Base-by-base conservation (phyloP, 768 basidiomycete genomes). In the Kwoniella bestiolae region DNA sequence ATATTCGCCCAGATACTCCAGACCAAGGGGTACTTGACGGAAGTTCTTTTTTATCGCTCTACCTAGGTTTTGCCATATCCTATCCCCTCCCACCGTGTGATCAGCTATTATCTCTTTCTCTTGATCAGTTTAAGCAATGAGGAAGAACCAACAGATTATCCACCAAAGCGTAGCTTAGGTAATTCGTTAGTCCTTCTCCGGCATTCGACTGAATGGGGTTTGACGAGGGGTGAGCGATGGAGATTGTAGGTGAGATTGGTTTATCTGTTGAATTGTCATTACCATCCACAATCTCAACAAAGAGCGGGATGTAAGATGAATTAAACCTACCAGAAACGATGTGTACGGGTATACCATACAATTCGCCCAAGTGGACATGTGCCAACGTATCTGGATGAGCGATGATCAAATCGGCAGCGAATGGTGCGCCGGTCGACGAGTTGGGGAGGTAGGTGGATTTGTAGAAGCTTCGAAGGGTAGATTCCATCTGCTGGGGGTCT, bases 161-260 rank as follows among this genome's bases (percentile, higher is more conserved):
- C 0, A 86, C 85, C 6, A 86, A 78, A 0, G 83, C 83, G 59
- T 86, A 87, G 52, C 82, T 85, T 46, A 87, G 76, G 67, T 85
- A 85, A 72, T 87, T 87, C 28, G 85, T 85, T 11, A 87, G 82
- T 3, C 84, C 82, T 8, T 70, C 74, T 56, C 84, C 82, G 4
- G 86, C 86, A 67, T 87, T 87, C 4, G 85, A 84, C 12, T 80
- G 75, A 25, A 81, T 82, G 77, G 87, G 83, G 62, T 84, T 85
- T 59, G 87, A 86, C 21, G 87, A 81, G 2, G 86, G 86, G 75
- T 88, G 87, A 0, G 84, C 82, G 69, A 87, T 87, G 6, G 83
- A 74, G 1, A 81, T 81, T 0, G 85, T 87, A 0, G 86, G 83
- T 52, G 83, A 83, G 86, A 86, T 87, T 38, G 87, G 86, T 86